phyloP scores from a whole-genome alignment of 31 red algal species.

The Odonthalia washingtoniensis region DNA sequence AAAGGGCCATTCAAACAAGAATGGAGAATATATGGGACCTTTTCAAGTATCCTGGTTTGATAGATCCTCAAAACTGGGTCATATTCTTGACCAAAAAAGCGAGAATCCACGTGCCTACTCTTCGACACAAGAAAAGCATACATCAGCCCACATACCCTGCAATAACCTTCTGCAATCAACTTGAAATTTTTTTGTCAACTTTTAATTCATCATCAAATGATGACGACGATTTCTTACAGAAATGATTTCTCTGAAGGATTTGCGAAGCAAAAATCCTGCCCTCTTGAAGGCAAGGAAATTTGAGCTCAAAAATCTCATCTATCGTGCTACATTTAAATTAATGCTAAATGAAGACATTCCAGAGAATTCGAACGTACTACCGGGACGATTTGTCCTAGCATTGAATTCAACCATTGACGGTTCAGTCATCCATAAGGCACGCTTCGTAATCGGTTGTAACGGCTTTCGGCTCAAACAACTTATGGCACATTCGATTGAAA shows the following conservation, averaged over 20 bases:
- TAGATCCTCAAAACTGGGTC: no score
- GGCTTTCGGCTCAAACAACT: slow-evolving; percentile 20
- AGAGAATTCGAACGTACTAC: slow-evolving; percentile 45
- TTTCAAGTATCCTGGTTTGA: no score
- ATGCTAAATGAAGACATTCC: slow-evolving; percentile 50
- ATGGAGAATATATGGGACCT: no score
- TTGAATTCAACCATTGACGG: slow-evolving; percentile 49
- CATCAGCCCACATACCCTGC: not conserved
- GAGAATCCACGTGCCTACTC: not conserved
- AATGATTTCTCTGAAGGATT: slow-evolving; percentile 38
- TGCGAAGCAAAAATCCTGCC: not conserved
- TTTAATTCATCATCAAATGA: no score
- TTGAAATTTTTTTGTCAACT: no score
- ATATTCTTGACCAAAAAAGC: no score
- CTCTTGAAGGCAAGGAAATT: slow-evolving; percentile 28
- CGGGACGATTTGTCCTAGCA: slow-evolving; percentile 38
- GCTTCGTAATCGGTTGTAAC: slow-evolving; percentile 18
- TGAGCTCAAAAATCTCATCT: slow-evolving; percentile 28
- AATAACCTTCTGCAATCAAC: not conserved
- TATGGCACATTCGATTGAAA: slow-evolving; percentile 43
- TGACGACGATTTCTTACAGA: slow-evolving; percentile 59
- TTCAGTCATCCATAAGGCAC: not conserved
- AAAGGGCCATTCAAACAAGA: no score
- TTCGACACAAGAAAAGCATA: slow-evolving; percentile 48
- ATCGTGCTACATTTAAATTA: slow-evolving; percentile 36